Evolutionary conservation across 1,284 basidiomycete genomes (phyloP).

Genomic region (Tetrapyrgos nigripes): DNA sequence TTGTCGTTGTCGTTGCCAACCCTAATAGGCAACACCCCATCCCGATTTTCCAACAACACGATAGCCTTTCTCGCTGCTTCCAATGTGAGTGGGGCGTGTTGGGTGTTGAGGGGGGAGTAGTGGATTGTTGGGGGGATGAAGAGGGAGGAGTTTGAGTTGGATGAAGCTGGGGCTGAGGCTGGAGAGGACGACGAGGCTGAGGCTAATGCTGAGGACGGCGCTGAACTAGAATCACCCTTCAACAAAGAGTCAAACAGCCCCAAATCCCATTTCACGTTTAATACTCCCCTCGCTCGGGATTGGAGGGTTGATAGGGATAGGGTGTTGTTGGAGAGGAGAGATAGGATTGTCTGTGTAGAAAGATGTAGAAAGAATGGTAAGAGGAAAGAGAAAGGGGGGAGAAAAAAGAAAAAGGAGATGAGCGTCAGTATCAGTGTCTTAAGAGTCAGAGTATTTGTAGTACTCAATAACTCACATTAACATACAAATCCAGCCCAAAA

Average conservation of each 20-base stretch:
- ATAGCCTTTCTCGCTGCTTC: conserved; percentile 30
- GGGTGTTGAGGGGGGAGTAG: conserved; percentile 20
- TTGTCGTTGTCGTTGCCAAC: conserved; percentile 10
- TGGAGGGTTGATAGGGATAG: conserved; percentile 16
- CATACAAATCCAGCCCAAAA: conserved; percentile 25
- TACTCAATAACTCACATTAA: conserved; percentile 24
- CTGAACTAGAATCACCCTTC: conserved; percentile 9
- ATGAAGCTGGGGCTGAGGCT: background rate
- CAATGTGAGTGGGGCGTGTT: conserved; percentile 31
- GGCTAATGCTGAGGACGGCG: too few relatives aligned
- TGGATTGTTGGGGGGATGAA: conserved; percentile 28
- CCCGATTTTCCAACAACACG: conserved; percentile 32
- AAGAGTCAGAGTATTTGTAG: too few relatives aligned
- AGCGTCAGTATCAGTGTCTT: too few relatives aligned
- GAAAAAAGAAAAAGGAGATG: background rate
- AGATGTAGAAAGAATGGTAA: background rate
- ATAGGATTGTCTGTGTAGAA: background rate
- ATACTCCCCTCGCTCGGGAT: conserved; percentile 25
- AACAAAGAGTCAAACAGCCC: conserved; percentile 26
- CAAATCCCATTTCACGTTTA: conserved; percentile 34
- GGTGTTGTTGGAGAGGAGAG: conserved; percentile 19
- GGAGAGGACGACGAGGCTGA: background rate
- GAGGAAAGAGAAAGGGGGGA: conserved; percentile 16
- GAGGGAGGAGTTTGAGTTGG: conserved; percentile 14
- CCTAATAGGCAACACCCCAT: conserved; percentile 27